Base-by-base conservation (phyloP, 2,329 filamentous ascomycete species). In the Thermomyces lanuginosus region DNA sequence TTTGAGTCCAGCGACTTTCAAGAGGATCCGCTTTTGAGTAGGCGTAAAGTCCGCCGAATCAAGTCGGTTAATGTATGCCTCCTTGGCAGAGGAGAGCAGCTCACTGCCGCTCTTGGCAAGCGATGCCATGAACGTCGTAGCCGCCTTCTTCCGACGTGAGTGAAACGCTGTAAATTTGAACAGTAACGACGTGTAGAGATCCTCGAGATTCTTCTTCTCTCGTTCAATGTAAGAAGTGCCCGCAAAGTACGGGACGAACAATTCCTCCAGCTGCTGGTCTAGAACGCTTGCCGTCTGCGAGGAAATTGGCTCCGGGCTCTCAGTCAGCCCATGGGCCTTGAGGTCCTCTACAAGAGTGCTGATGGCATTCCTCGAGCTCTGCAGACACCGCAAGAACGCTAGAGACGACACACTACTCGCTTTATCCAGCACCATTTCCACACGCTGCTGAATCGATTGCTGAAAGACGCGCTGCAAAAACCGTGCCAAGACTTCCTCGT, bases 81-180 rank as follows among this genome's bases (percentile, higher is more conserved):
- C 86, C 44, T 84, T 81, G 28, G 83, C 83, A 4, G 81, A 80
- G 9, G 82, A 73, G 31, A 93, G 68, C 18, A 93, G 63, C 50
- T 95, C 84, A 27, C 81, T 86, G 22, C 83, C 81, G 40, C 89
- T 78, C 42, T 92, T 83, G 3, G 84, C 79, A 16, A 95, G 64
- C 2, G 84, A 86, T 10, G 80, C 82, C 64, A 95, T 91, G 50
- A 93, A 93, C 1, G 82, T 82, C 0, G 80, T 82, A 1, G 84
- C 78, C 14, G 76, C 74, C 61, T 91, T 93, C 51, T 92, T 86
- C 36, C 82, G 67, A 28, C 60, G 56, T 16, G 55, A 52, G 51
- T 98, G 89, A 46, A 86, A 95, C n/a, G 91, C 77, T 9, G 82
- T 91, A 46, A 89, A 98, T 43, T 91, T 92, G 68, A 98, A 92